phyloP scores from a whole-genome alignment of 768 basidiomycete genomes.

The Pleurotus eryngii region DNA sequence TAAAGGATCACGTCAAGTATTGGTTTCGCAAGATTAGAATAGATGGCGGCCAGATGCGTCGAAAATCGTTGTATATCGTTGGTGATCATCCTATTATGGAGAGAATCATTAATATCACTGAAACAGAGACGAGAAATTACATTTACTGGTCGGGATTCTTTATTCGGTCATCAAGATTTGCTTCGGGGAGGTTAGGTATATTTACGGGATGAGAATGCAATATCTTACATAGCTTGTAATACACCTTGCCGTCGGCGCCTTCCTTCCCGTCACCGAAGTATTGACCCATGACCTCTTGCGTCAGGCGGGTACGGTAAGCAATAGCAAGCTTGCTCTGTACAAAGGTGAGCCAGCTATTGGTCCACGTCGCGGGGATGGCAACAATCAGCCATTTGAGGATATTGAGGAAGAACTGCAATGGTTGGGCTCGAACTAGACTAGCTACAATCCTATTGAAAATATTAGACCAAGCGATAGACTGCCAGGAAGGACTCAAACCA shows the following conservation, averaged over 20 bases:
- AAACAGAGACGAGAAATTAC: neutral
- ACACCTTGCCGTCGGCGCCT: slow-evolving; percentile 73
- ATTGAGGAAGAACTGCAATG: slow-evolving; percentile 74
- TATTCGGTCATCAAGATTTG: slow-evolving; percentile 92
- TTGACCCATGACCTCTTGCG: slow-evolving; percentile 73
- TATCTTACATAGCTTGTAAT: slow-evolving; percentile 82
- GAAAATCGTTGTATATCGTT: slow-evolving; percentile 95
- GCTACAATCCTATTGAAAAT: slow-evolving; percentile 75
- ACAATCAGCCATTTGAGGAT: slow-evolving; percentile 89
- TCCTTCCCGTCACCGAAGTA: slow-evolving; percentile 78
- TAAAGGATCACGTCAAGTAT: slow-evolving; percentile 90
- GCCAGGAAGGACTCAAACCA: slow-evolving; percentile 22
- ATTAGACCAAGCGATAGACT: neutral
- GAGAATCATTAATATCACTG: slow-evolving; percentile 10
- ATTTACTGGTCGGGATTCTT: slow-evolving; percentile 91
- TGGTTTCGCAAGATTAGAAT: slow-evolving; percentile 92
- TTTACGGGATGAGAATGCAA: neutral
- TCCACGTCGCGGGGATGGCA: slow-evolving; percentile 91
- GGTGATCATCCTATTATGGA: slow-evolving; percentile 74
- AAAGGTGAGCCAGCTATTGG: slow-evolving; percentile 89
- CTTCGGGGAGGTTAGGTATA: slow-evolving; percentile 33
- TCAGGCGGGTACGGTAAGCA: slow-evolving; percentile 84
- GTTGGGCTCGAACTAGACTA: slow-evolving; percentile 85
- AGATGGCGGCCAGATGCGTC: slow-evolving; percentile 86
- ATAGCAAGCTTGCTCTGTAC: slow-evolving; percentile 91